These are phyloP conservation scores for Hygrophila difformis DNA, from an alignment of 257 asterid species.

Conservation along the genomic window DNA sequence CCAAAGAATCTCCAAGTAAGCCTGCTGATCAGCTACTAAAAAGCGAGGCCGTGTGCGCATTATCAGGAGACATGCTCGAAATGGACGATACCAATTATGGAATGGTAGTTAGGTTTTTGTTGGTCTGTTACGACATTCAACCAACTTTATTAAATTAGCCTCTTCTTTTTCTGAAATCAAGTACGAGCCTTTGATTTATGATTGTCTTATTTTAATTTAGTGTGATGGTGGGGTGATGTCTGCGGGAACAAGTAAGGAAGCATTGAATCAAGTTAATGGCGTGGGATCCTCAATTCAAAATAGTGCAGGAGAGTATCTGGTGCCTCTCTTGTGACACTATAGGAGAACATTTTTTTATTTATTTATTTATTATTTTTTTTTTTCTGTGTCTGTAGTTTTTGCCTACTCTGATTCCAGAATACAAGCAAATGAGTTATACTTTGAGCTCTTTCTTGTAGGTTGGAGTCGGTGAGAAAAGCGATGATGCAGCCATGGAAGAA, in stretches of 20 bases:
- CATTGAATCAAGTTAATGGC: too few species aligned
- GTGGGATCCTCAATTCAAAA: too few species aligned
- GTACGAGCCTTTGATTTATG: neutral
- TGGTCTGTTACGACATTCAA: neutral
- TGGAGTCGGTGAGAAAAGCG: constrained; percentile 23
- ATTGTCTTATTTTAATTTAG: constrained; percentile 20
- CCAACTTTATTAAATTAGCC: neutral
- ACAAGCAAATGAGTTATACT: too few species aligned
- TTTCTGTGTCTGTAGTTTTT: too few species aligned
- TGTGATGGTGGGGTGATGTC: constrained; percentile 7
- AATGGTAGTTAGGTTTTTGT: constrained; percentile 41
- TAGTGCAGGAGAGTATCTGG: too few species aligned
- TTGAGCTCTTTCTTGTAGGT: constrained; percentile 39
- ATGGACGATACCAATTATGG: constrained; percentile 15
- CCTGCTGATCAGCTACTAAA: constrained; percentile 16
- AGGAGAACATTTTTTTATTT: too few species aligned
- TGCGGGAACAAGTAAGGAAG: too few species aligned
- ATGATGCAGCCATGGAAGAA: constrained; percentile 17
- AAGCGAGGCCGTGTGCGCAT: constrained; percentile 8
- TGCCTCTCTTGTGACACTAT: too few species aligned
- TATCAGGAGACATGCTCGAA: constrained; percentile 20
- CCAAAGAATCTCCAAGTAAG: constrained; percentile 16
- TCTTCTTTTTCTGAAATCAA: constrained; percentile 1
- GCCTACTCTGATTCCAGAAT: too few species aligned
- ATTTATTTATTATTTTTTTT: too few species aligned